Base-by-base conservation (phyloP, 257 asterid species). In the Paulownia fortunei region DNA sequence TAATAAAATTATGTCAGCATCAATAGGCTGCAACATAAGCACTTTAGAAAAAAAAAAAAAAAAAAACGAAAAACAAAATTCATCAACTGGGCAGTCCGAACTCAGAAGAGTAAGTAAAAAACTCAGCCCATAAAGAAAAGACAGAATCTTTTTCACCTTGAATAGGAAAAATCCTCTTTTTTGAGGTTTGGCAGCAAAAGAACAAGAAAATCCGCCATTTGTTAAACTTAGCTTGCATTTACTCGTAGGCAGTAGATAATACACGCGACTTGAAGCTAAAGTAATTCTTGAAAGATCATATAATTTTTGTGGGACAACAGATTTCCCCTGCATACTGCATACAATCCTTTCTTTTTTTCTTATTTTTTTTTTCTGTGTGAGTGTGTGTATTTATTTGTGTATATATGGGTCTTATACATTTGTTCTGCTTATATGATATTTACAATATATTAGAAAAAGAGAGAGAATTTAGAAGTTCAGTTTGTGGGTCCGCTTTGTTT, bases 301-400 rank as follows among this genome's bases (percentile, higher is more conserved):
- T 41, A 6, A 12, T 0, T 27, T 64, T 37, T 70, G 78, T 42
- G 58, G 51, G 71, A 6, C 81, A 36, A 71, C 62, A 30, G 64
- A 81, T 41, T 76, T 76, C 41, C 65, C 79, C 75, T 37, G 81
- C 84, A 81, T 81, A 26, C 76, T 81, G 60, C 69, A 47, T 19
- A 46, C 64, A 74, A 19, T 46, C 58, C 24, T 15, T 69, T 27
- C 36, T 27, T 5, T 26, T 21, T 44, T 6, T n/a, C n/a, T n/a
- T n/a, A n/a, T n/a, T 66, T 36, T 21, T 58, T 37, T 39, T 27
- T 27, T 18, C 12, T 11, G 30, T 74, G 36, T 16, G 34, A n/a
- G n/a, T n/a, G n/a, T 49, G 6, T 56, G 67, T 41, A 8, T 36
- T 24, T 71, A 46, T 24, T 16, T 19, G 11, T 8, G 4, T 56